These are phyloP conservation scores for Sarcodon aspratus DNA, from an alignment of 768 basidiomycete genomes.

Conservation along the genomic window DNA sequence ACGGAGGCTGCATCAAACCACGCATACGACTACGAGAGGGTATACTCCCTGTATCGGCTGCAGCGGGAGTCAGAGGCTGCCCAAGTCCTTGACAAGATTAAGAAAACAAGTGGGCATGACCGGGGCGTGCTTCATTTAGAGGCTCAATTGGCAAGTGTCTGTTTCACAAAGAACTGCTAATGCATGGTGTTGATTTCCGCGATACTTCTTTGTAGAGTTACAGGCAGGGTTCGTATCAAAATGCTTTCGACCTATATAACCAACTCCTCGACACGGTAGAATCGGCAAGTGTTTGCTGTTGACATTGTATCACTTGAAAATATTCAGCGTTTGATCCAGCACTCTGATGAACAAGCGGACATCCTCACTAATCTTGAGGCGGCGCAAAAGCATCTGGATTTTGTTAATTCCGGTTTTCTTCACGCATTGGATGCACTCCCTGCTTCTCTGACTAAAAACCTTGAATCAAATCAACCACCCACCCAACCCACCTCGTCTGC, in stretches of 20 bases:
- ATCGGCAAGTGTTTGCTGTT: slow-evolving; percentile 41
- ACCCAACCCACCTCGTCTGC: slow-evolving; percentile 23
- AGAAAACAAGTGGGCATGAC: slow-evolving; percentile 26
- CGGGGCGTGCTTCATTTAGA: slow-evolving; percentile 70
- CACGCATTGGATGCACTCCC: slow-evolving; percentile 53
- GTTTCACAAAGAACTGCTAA: slow-evolving; percentile 1
- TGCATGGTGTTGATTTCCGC: slow-evolving; percentile 3
- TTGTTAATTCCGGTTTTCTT: slow-evolving; percentile 61
- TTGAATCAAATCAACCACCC: slow-evolving; percentile 58
- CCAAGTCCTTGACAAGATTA: slow-evolving; percentile 37
- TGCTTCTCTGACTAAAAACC: slow-evolving; percentile 31
- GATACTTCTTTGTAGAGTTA: slow-evolving; percentile 45
- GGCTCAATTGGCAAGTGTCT: slow-evolving; percentile 67
- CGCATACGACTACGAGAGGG: slow-evolving; percentile 48
- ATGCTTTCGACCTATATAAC: slow-evolving; percentile 69
- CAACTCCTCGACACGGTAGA: slow-evolving; percentile 71
- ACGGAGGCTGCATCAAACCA: slow-evolving; percentile 25
- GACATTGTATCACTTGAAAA: slow-evolving; percentile 4
- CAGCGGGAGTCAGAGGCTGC: slow-evolving; percentile 63
- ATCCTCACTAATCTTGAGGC: slow-evolving; percentile 80
- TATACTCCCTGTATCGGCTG: slow-evolving; percentile 81
- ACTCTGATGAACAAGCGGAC: slow-evolving; percentile 82
- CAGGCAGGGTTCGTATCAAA: slow-evolving; percentile 64
- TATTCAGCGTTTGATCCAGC: slow-evolving; percentile 25
- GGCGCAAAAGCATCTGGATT: slow-evolving; percentile 73